Percentiles rank a stretch among this genome's conserved stretches.
Conservation (phyloP, 768 basidiomycete genomes). For the Arthromyces matolae region DNA sequence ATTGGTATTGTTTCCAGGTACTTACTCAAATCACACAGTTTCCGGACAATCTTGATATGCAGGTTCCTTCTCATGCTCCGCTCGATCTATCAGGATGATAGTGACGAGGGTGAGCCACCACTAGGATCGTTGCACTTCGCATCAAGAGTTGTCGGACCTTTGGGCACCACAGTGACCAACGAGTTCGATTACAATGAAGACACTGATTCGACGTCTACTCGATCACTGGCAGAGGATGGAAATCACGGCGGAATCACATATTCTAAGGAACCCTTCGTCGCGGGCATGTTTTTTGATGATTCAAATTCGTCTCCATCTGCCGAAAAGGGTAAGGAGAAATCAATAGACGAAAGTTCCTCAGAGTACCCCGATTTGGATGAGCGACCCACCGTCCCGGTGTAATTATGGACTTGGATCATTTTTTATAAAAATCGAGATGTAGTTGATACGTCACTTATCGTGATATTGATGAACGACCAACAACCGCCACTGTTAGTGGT, state of each 20-base stretch:
- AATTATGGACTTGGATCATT: neutral
- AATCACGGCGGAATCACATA: constrained; percentile 18
- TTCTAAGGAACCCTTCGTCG: constrained; percentile 21
- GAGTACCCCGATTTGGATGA: neutral
- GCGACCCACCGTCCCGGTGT: neutral
- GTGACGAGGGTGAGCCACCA: constrained; percentile 9
- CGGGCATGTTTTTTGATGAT: constrained; percentile 11
- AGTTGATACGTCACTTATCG: too few species aligned
- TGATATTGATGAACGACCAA: too few species aligned
- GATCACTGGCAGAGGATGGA: constrained; percentile 8
- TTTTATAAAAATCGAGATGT: too few species aligned
- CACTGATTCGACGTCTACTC: neutral
- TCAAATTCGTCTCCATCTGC: neutral
- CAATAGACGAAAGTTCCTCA: neutral
- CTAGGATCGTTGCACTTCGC: constrained; percentile 19
- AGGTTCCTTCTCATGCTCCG: constrained; percentile 29
- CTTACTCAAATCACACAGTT: constrained; percentile 13
- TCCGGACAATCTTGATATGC: constrained; percentile 32
- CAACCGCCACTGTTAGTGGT: too few species aligned
- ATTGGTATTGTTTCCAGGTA: neutral
- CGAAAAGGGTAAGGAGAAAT: neutral
- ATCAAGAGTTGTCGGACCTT: constrained; percentile 23
- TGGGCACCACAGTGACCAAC: constrained; percentile 25
- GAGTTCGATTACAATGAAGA: constrained; percentile 12
- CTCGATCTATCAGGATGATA: constrained; percentile 22